phyloP scores from a whole-genome alignment of 1,284 basidiomycete genomes.

The Farysia itapuensis region DNA sequence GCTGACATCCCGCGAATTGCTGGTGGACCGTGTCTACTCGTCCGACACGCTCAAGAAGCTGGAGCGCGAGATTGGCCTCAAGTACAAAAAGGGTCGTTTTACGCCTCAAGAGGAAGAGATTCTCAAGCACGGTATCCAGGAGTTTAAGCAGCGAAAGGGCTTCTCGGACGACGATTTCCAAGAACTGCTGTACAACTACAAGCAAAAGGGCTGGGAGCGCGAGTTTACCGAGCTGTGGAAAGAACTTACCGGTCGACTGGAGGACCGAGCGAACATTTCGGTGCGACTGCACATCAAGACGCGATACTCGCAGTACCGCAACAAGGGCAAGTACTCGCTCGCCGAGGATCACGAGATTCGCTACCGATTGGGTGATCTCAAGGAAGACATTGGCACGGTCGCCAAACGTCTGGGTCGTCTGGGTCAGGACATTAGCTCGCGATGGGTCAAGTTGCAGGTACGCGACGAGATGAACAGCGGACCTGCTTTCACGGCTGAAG shows the following conservation, averaged over 20 bases:
- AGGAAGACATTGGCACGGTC: slow-evolving; percentile 20
- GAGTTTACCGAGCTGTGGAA: slow-evolving; percentile 42
- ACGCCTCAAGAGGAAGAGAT: slow-evolving; percentile 26
- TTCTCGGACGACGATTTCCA: slow-evolving; percentile 36
- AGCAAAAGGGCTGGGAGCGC: slow-evolving; percentile 26
- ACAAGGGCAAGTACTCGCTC: slow-evolving; percentile 31
- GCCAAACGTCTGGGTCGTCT: slow-evolving; percentile 42
- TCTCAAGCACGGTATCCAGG: slow-evolving; percentile 31
- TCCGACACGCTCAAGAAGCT: slow-evolving; percentile 36
- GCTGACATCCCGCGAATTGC: slow-evolving; percentile 20
- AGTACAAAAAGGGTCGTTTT: slow-evolving; percentile 34
- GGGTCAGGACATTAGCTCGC: slow-evolving; percentile 22
- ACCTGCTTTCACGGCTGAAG: slow-evolving; percentile 21
- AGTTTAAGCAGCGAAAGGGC: slow-evolving; percentile 28
- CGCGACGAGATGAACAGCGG: slow-evolving; percentile 23
- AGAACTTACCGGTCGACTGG: slow-evolving; percentile 26
- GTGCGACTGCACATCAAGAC: slow-evolving; percentile 31
- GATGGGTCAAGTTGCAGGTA: slow-evolving; percentile 33
- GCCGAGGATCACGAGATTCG: slow-evolving; percentile 31
- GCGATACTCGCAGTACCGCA: slow-evolving; percentile 31
- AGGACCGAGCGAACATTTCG: slow-evolving; percentile 30
- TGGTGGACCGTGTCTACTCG: slow-evolving; percentile 38
- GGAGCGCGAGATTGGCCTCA: slow-evolving; percentile 32
- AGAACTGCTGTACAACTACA: slow-evolving; percentile 38
- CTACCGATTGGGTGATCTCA: slow-evolving; percentile 10